Evolutionary conservation across 495 filamentous ascomycete species (phyloP).

Genomic region (Friedmanniomyces simplex): DNA sequence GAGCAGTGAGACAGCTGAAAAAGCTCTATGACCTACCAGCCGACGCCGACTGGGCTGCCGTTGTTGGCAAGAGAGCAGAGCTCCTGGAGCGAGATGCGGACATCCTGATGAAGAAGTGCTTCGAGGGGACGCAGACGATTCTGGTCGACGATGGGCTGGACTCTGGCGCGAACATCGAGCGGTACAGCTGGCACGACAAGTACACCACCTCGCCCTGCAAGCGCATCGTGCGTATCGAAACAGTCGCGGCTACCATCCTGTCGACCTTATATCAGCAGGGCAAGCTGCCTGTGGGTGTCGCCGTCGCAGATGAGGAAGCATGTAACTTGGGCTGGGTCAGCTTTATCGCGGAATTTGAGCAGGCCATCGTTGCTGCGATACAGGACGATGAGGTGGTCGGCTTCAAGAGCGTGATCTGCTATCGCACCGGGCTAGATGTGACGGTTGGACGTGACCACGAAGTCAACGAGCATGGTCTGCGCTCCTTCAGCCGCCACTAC

Average conservation of each 20-base stretch:
- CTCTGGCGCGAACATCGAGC: slow-evolving; percentile 43
- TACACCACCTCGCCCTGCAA: slow-evolving; percentile 53
- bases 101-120: slow-evolving; percentile 51
- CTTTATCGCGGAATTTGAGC: slow-evolving; percentile 39
- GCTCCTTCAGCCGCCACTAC: slow-evolving; percentile 21
- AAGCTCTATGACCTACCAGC: slow-evolving; percentile 52
- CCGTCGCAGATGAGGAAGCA: slow-evolving; percentile 22
- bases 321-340: slow-evolving; percentile 25
- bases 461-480: slow-evolving; percentile 12
- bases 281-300: slow-evolving; percentile 19
- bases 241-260: slow-evolving; percentile 52
- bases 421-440: slow-evolving; percentile 64
- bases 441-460: slow-evolving; percentile 12
- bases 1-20: slow-evolving; percentile 60
- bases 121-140: slow-evolving; percentile 64
- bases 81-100: slow-evolving; percentile 42
- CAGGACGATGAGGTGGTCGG: slow-evolving; percentile 60
- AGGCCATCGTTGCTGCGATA: slow-evolving; percentile 43
- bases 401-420: slow-evolving; percentile 82
- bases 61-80: slow-evolving; percentile 37
- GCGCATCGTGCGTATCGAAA: slow-evolving; percentile 76
- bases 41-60: slow-evolving; percentile 52
- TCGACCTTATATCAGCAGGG: slow-evolving; percentile 36
- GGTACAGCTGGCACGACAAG: slow-evolving; percentile 59
- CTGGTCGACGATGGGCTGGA: slow-evolving; percentile 72